Conservation (phyloP, 495 filamentous ascomycete species). For the Lentithecium fluviatile region DNA sequence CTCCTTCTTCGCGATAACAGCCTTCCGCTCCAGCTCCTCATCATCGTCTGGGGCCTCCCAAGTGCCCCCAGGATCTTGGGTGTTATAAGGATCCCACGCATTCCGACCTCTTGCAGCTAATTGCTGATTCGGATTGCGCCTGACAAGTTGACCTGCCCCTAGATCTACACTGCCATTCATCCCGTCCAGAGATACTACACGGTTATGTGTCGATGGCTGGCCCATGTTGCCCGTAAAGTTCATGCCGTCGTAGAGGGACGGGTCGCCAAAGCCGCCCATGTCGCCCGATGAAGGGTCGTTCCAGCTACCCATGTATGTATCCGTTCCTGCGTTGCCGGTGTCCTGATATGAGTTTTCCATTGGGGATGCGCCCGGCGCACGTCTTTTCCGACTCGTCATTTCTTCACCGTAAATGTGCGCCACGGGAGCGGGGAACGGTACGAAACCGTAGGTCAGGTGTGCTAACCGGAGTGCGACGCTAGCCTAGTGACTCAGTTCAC, state of each 20-base stretch:
- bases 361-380: slow-evolving; percentile 34
- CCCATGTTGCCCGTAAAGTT: slow-evolving; percentile 7
- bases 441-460: neutral
- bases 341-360: slow-evolving; percentile 11
- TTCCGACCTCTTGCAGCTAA: slow-evolving; percentile 26
- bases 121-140: slow-evolving; percentile 35
- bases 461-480: neutral
- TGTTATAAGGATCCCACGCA: slow-evolving; percentile 24
- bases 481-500: neutral
- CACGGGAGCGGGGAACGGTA: neutral
- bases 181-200: slow-evolving; percentile 30
- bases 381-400: slow-evolving; percentile 31
- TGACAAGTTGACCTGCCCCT: slow-evolving; percentile 28
- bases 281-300: slow-evolving; percentile 8
- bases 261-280: slow-evolving; percentile 19
- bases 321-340: slow-evolving; percentile 6
- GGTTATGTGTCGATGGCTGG: slow-evolving; percentile 16
- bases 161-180: slow-evolving; percentile 4
- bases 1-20: slow-evolving; percentile 73
- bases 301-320: slow-evolving; percentile 26
- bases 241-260: slow-evolving; percentile 21
- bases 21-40: slow-evolving; percentile 73
- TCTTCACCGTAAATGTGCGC: neutral
- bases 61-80: slow-evolving; percentile 1
- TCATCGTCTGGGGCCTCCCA: slow-evolving; percentile 54